phyloP scores from a whole-genome alignment of 1,284 basidiomycete genomes.

The Thecaphora frezii region DNA sequence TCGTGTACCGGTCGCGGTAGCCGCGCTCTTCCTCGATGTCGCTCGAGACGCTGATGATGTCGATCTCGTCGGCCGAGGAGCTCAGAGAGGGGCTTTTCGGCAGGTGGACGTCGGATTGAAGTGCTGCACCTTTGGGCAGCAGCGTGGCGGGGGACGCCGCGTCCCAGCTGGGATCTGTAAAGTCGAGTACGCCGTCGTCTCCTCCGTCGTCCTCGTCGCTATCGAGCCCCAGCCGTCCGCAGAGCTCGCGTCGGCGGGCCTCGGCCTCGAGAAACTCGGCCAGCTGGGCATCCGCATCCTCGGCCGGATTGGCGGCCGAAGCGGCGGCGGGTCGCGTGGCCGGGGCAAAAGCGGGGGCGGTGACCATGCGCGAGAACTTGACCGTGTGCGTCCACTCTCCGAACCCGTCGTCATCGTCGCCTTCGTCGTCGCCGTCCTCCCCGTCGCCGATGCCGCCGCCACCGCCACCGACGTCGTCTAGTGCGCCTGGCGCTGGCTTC shows the following conservation, averaged over 20 bases:
- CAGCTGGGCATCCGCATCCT: conserved; percentile 12
- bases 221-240: conserved; percentile 1
- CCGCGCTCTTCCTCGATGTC: conserved; percentile 22
- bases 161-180: conserved; percentile 19
- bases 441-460: background rate
- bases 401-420: conserved; percentile 8
- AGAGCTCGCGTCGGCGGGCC: conserved; percentile 22
- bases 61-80: conserved; percentile 9
- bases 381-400: conserved; percentile 2
- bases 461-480: background rate
- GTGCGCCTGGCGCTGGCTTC: background rate
- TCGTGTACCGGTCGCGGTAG: conserved; percentile 15
- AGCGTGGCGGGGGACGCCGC: background rate
- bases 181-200: conserved; percentile 22
- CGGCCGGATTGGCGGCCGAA: background rate
- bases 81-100: background rate
- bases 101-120: background rate
- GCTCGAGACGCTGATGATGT: conserved; percentile 21
- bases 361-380: background rate
- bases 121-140: background rate
- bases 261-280: conserved; percentile 39
- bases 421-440: conserved; percentile 16
- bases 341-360: background rate
- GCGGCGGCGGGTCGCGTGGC: background rate
- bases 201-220: conserved; percentile 6